Evolutionary conservation across 2,329 filamentous ascomycete species (phyloP).

Genomic region (Dothideomycetes sp.): DNA sequence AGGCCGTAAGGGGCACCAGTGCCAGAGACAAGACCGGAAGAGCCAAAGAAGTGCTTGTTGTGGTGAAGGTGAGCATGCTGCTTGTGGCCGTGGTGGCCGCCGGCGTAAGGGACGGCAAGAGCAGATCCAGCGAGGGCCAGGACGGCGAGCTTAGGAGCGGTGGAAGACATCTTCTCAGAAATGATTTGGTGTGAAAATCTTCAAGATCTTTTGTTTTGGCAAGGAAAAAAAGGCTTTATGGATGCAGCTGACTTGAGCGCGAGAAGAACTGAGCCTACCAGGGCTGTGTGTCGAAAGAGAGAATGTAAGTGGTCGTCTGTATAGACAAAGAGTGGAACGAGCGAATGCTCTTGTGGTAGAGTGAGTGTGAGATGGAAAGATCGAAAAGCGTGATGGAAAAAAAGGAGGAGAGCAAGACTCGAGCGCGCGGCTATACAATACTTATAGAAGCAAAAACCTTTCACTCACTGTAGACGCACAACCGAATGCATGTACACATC

Average conservation of each 20-base stretch:
- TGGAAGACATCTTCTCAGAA: constrained; percentile 25
- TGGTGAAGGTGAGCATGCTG: constrained; percentile 23
- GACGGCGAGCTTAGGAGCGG: constrained; percentile 32
- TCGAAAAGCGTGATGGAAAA: constrained; percentile 8
- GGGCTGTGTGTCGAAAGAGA: constrained; percentile 30
- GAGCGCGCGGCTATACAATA: constrained; percentile 6
- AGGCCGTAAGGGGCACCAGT: constrained; percentile 21
- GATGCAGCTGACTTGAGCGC: constrained; percentile 34
- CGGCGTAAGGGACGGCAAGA: constrained; percentile 29
- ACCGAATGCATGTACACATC: neutral
- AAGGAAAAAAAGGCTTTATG: constrained; percentile 13
- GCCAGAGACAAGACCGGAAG: constrained; percentile 19
- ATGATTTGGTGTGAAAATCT: constrained; percentile 17
- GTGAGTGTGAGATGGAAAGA: constrained; percentile 20
- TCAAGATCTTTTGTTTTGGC: constrained; percentile 13
- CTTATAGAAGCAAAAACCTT: neutral
- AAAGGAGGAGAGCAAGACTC: neutral
- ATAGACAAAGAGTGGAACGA: constrained; percentile 30
- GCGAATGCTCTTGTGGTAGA: constrained; percentile 31
- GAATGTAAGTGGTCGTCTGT: constrained; percentile 27
- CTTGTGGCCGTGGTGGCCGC: constrained; percentile 17
- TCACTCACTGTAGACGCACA: constrained; percentile 2
- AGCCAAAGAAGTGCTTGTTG: constrained; percentile 19
- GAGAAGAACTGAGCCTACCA: constrained; percentile 31
- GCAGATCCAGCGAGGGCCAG: constrained; percentile 34